Evolutionary conservation across 176 grass and related monocot genomes (phyloP).

Genomic region (Carex parvula): DNA sequence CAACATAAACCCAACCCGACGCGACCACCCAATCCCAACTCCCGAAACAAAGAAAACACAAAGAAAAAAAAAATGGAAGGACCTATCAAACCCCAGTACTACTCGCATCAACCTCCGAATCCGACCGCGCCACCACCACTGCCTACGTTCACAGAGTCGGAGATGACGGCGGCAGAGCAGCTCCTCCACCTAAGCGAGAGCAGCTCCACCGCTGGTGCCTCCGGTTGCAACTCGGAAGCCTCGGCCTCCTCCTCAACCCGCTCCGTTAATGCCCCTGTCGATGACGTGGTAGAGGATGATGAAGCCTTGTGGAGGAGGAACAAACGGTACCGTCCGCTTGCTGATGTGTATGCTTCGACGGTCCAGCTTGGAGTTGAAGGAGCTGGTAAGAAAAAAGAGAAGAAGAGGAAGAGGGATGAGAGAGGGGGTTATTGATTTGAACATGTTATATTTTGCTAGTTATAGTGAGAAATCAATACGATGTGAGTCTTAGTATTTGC

Average conservation of each 20-base stretch:
- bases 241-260: constrained; percentile 17
- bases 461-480: background rate
- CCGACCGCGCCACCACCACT: background rate
- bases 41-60: background rate
- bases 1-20: background rate
- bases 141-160: constrained; percentile 11
- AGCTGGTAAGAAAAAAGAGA: constrained; percentile 4
- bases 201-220: background rate
- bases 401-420: constrained; percentile 8
- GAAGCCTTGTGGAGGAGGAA: constrained; percentile 26
- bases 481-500: background rate
- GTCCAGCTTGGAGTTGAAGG: constrained; percentile 23
- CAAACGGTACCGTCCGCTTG: constrained; percentile 42
- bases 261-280: constrained; percentile 16
- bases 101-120: background rate
- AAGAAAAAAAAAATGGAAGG: background rate
- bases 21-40: background rate
- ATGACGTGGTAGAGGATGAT: constrained; percentile 28
- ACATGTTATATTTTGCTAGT: background rate
- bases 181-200: constrained; percentile 21
- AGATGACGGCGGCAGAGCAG: constrained; percentile 34
- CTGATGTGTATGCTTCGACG: constrained; percentile 45
- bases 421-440: constrained; percentile 17
- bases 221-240: background rate
- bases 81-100: background rate